Evolutionary conservation across 371 early-diverging fungal species (phyloP).

Genomic region (Actinomucor elegans): DNA sequence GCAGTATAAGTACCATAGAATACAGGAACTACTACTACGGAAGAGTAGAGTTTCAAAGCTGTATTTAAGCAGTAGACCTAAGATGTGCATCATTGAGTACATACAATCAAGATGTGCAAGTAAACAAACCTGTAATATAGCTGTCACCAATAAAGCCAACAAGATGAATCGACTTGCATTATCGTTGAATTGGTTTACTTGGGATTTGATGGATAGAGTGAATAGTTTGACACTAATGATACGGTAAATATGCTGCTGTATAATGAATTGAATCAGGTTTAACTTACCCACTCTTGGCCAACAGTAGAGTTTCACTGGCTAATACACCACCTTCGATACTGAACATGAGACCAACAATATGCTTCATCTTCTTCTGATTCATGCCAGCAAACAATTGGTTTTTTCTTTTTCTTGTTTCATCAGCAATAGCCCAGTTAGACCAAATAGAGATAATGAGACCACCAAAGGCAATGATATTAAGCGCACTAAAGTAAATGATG

Average conservation of each 20-base stretch:
- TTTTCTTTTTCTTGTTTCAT: constrained; percentile 34
- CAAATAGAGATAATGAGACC: constrained; percentile 57
- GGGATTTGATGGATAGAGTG: constrained; percentile 50
- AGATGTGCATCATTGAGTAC: not conserved
- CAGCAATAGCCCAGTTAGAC: constrained; percentile 54
- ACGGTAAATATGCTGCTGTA: too few relatives aligned
- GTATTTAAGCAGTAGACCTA: constrained; percentile 71
- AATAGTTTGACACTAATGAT: constrained; percentile 57
- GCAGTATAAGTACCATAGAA: constrained; percentile 72
- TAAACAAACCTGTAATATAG: constrained; percentile 60
- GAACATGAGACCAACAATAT: constrained; percentile 62
- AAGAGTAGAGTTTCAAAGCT: constrained; percentile 61
- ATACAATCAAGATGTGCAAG: not conserved
- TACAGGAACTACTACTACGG: constrained; percentile 71
- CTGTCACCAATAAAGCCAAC: constrained; percentile 56
- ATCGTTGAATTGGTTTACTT: constrained; percentile 64
- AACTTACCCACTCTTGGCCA: constrained; percentile 66
- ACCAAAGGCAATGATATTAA: constrained; percentile 55
- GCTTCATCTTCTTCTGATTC: constrained; percentile 47
- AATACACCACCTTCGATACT: constrained; percentile 64
- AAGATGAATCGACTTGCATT: constrained; percentile 60
- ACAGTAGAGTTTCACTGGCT: constrained; percentile 63
- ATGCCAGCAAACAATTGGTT: constrained; percentile 38
- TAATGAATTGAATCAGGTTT: too few relatives aligned
- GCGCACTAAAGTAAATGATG: constrained; percentile 64